phyloP scores from a whole-genome alignment of 208 protist species.

The Herpetomonas samuelpessoai region DNA sequence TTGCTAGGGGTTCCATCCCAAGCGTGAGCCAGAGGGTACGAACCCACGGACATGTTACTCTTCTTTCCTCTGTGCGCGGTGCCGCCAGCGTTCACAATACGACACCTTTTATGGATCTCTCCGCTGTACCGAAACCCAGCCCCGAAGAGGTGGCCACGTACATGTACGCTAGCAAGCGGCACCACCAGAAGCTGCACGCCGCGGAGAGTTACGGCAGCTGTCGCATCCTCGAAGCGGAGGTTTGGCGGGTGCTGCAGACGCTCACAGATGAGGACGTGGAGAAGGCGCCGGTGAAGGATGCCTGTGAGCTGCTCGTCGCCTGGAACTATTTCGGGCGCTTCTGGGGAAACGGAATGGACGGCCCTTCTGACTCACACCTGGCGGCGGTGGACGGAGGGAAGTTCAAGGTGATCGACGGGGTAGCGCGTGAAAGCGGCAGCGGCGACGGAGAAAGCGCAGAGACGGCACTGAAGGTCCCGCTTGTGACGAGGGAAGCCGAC shows the following conservation, averaged over 20 bases:
- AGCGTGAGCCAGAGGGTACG: too few species aligned
- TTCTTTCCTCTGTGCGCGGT: too few species aligned
- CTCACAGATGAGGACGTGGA: slow-evolving; percentile 37
- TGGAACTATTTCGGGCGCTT: slow-evolving; percentile 62
- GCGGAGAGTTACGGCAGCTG: neutral
- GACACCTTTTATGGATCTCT: too few species aligned
- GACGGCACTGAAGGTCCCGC: slow-evolving; percentile 18
- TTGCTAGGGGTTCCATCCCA: too few species aligned
- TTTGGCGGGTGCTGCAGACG: slow-evolving; percentile 51
- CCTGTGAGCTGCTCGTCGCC: slow-evolving; percentile 50
- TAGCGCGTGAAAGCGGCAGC: slow-evolving; percentile 1
- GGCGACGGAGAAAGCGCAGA: slow-evolving; percentile 1
- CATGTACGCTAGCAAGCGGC: slow-evolving; percentile 1
- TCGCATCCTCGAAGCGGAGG: slow-evolving; percentile 26
- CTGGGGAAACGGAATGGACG: slow-evolving; percentile 62
- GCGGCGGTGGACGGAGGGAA: too few species aligned
- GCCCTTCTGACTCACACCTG: too few species aligned
- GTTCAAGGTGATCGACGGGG: too few species aligned
- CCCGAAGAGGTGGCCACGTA: slow-evolving; percentile 2
- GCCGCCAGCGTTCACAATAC: too few species aligned
- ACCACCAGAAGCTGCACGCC: neutral
- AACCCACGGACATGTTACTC: too few species aligned
- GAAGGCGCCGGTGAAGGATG: slow-evolving; percentile 17
- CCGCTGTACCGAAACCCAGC: too few species aligned
- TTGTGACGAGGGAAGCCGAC: slow-evolving; percentile 12